phyloP scores from a whole-genome alignment of 176 grass and related monocot species.

The Pontederia crassipes region DNA sequence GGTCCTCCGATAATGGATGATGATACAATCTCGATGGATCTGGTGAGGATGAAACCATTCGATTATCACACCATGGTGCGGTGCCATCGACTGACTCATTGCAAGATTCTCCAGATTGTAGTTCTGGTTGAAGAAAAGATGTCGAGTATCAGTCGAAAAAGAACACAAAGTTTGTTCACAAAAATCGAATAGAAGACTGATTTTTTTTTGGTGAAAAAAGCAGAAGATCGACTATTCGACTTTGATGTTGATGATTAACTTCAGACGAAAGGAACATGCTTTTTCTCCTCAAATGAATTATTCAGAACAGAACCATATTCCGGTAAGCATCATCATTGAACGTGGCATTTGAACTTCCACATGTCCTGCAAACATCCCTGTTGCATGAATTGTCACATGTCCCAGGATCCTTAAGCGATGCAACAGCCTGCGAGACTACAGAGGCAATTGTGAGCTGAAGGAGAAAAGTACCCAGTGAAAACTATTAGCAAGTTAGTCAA shows the following conservation, averaged over 20 bases:
- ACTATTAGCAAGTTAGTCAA: no score
- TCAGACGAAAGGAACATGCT: background rate
- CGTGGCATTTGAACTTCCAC: background rate
- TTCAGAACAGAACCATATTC: constrained; percentile 68
- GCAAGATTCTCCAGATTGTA: constrained; percentile 24
- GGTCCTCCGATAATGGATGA: constrained; percentile 17
- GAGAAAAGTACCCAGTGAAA: background rate
- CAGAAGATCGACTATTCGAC: constrained; percentile 50
- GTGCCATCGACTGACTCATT: constrained; percentile 36
- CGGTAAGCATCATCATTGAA: constrained; percentile 41
- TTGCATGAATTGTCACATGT: constrained; percentile 28
- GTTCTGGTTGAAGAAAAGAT: constrained; percentile 21
- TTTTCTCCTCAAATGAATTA: constrained; percentile 25
- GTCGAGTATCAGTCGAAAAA: background rate
- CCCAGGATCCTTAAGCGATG: constrained; percentile 29
- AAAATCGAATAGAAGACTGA: no score
- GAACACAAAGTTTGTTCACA: background rate
- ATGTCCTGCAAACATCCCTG: constrained; percentile 20
- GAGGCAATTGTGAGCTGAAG: background rate
- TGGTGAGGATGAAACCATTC: constrained; percentile 17
- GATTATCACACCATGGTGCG: constrained; percentile 51
- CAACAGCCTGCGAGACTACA: constrained; percentile 32
- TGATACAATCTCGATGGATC: constrained; percentile 7
- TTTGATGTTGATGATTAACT: constrained; percentile 19
- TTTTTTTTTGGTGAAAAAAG: background rate